Conservation (phyloP, 2,329 filamentous ascomycete species). For the Metarhizium album region DNA sequence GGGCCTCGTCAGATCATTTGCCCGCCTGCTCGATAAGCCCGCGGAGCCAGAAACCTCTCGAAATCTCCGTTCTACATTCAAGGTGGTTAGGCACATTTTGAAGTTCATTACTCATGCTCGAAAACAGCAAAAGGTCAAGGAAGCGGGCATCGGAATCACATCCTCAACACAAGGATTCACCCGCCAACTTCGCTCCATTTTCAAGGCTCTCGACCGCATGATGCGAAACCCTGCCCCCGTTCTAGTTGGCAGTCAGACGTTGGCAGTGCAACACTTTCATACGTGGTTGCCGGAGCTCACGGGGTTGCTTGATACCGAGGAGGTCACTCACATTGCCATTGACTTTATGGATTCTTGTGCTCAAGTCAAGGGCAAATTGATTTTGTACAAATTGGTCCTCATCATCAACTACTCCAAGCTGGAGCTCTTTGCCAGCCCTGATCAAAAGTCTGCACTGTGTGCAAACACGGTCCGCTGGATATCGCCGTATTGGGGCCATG, state of each 20-base stretch:
- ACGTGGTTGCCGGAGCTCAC: constrained; percentile 91
- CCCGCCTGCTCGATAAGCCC: constrained; percentile 69
- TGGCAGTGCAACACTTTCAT: constrained; percentile 93
- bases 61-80: constrained; percentile 82
- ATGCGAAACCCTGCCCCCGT: constrained; percentile 82
- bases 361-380: constrained; percentile 77
- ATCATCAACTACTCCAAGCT: constrained; percentile 85
- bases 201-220: constrained; percentile 78
- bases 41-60: constrained; percentile 75
- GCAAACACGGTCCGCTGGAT: constrained; percentile 85
- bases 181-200: constrained; percentile 73
- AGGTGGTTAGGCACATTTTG: constrained; percentile 84
- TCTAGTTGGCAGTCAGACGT: constrained; percentile 84
- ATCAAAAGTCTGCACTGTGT: constrained; percentile 63
- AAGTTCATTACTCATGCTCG: constrained; percentile 91
- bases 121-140: constrained; percentile 78
- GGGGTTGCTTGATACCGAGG: constrained; percentile 64
- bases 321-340: constrained; percentile 83
- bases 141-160: constrained; percentile 76
- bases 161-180: constrained; percentile 64
- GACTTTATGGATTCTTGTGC: constrained; percentile 90
- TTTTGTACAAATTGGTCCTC: constrained; percentile 83
- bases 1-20: constrained; percentile 78
- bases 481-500: constrained; percentile 81
- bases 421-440: constrained; percentile 67